phyloP scores from a whole-genome alignment of 1,284 basidiomycete genomes.

The Kwoniella shivajii region DNA sequence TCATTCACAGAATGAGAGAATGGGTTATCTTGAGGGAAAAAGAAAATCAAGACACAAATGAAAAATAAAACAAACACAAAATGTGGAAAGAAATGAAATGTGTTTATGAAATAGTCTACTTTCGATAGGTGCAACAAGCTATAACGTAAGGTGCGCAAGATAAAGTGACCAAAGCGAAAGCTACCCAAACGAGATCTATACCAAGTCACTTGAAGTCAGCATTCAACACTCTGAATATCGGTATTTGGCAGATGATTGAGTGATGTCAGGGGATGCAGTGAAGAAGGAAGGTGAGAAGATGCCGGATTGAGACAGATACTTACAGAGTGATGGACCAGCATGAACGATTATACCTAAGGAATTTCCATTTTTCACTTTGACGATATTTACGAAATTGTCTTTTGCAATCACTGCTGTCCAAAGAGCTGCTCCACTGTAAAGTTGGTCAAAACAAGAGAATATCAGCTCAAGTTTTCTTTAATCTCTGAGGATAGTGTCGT shows the following conservation, averaged over 20 bases:
- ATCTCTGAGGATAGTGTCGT: neutral
- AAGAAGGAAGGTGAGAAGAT: neutral
- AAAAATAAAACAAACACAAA: too few species aligned
- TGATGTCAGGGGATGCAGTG: neutral
- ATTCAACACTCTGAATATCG: too few species aligned
- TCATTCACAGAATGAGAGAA: too few species aligned
- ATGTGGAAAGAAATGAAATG: too few species aligned
- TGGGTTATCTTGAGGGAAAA: too few species aligned
- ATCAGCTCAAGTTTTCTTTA: too few species aligned
- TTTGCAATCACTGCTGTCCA: constrained; percentile 53
- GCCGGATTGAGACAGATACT: constrained; percentile 15
- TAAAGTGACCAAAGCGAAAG: constrained; percentile 49
- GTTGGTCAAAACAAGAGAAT: neutral
- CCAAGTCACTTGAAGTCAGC: too few species aligned
- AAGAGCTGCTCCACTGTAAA: constrained; percentile 49
- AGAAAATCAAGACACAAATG: too few species aligned
- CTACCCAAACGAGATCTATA: constrained; percentile 52
- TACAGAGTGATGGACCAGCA: constrained; percentile 47
- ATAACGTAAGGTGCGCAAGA: constrained; percentile 52
- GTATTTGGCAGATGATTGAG: neutral
- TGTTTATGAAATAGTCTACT: constrained; percentile 20
- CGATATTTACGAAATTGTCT: constrained; percentile 38
- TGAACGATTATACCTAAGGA: constrained; percentile 42
- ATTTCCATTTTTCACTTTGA: constrained; percentile 37
- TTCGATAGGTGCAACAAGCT: constrained; percentile 50